Percentiles rank a stretch among this genome's conserved stretches.
Evolutionary conservation across 164 flowering plant genomes (phyloP).

Genomic region (Warburgia ugandensis): DNA sequence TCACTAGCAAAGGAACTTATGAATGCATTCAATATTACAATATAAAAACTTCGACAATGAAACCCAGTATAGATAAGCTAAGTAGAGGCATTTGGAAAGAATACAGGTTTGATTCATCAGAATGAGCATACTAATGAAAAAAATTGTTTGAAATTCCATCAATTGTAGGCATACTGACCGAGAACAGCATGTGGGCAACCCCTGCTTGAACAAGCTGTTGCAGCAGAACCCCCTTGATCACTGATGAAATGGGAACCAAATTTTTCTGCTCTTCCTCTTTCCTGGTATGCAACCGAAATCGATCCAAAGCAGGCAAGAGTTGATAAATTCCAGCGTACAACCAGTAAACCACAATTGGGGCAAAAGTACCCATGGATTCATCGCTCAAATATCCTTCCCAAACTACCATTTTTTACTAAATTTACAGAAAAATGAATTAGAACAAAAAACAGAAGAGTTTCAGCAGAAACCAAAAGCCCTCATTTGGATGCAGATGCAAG

Average conservation of each 20-base stretch:
- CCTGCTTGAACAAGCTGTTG: conserved; percentile 75
- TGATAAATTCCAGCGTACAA: conserved; percentile 76
- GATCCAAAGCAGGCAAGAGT: conserved; percentile 54
- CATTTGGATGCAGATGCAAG: too few relatives aligned
- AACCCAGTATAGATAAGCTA: too few relatives aligned
- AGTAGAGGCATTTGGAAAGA: too few relatives aligned
- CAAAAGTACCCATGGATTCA: conserved; percentile 76
- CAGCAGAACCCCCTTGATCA: conserved; percentile 69
- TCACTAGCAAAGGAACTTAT: too few relatives aligned
- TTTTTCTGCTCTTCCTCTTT: conserved; percentile 70
- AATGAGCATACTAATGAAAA: too few relatives aligned
- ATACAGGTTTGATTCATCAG: too few relatives aligned
- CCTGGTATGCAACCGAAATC: conserved; percentile 60
- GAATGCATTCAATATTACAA: too few relatives aligned
- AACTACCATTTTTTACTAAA: conserved; percentile 40
- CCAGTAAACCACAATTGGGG: conserved; percentile 80
- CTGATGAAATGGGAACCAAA: conserved; percentile 43
- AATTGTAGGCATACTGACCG: conserved; percentile 47
- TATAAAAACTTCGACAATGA: too few relatives aligned
- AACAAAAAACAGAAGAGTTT: too few relatives aligned
- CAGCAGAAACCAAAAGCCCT: too few relatives aligned
- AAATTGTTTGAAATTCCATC: too few relatives aligned
- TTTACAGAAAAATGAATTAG: neutral
- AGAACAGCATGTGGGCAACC: conserved; percentile 52
- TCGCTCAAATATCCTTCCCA: conserved; percentile 84